Evolutionary conservation across 345 rosid species (phyloP), one percentile per base, ranked within the genome.

Genomic region (Eucalyptus cloeziana): DNA sequence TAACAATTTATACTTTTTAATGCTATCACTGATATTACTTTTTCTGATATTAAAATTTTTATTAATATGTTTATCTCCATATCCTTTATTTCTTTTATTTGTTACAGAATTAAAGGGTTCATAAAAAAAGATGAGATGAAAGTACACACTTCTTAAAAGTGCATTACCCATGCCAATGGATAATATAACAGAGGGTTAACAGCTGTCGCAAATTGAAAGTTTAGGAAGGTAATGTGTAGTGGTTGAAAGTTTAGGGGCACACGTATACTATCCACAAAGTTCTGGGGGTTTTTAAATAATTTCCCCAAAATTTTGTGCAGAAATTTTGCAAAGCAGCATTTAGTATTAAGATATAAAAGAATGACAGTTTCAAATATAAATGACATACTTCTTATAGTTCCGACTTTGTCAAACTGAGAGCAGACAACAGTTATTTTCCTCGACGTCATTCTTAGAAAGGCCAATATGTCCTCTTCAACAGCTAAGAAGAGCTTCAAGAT

Each of bases 331-430:
- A 40, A 40, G 85, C 27, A 40, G 85, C 47, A 43, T 76, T 37
- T 21, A 76, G 85, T 40, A 76, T 22, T 12, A 43, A 76, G 47
- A 76, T 10, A 51, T 80, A 91, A 45, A 86, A 49, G 54, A 58
- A 16, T 89, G 40, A 71, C 21, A 89, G 87, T 80, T 11, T 87
- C 88, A 52, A 51, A 87, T 45, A 79, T 67, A 58, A 76, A 37
- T 10, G n/a, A 60, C 95, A 80, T 95, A 98, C 99, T 93, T 94
- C 88, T 95, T 56, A 98, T 93, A 49, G 93, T 95, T 90, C 98
- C 98, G 89, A 97, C 94, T 95, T 95, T 96, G 95, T 98, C 99
- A 88, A 97, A 98, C 94, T 97, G 93, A 76, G 96, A 94, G 95
- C 99, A 97, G 88, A 92, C 85, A 24, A 96, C 93, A 44, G 99